These are phyloP conservation scores for Anthracocystis setariae DNA, from an alignment of 1,284 basidiomycete genomes.

Conservation along the genomic window DNA sequence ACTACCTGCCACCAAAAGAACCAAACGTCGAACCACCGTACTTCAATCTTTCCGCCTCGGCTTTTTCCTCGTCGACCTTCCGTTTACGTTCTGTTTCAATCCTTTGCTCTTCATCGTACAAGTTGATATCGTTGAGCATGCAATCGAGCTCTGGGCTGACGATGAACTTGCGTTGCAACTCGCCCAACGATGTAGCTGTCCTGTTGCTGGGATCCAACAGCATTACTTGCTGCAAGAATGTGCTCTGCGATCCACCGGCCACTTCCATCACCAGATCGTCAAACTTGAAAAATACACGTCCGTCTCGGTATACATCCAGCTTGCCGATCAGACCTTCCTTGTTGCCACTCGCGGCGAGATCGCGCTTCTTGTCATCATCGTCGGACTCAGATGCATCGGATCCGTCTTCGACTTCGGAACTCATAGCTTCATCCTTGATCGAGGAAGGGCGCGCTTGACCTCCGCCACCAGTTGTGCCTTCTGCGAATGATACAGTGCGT, in stretches of 20 bases:
- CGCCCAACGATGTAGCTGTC: conserved; percentile 79
- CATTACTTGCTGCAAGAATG: conserved; percentile 88
- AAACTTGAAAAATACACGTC: conserved; percentile 58
- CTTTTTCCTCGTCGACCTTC: conserved; percentile 20
- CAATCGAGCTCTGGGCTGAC: conserved; percentile 85
- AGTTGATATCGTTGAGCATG: conserved; percentile 73
- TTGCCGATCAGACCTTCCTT: conserved; percentile 60
- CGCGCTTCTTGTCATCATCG: conserved; percentile 29
- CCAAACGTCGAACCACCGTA: conserved; percentile 25
- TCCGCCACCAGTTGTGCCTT: conserved; percentile 51
- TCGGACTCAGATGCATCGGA: conserved; percentile 17
- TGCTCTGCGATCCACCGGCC: conserved; percentile 82
- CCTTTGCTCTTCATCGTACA: conserved; percentile 30
- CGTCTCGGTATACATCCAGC: conserved; percentile 60
- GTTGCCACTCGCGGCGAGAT: background rate
- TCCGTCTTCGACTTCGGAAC: conserved; percentile 24
- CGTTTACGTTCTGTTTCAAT: conserved; percentile 10
- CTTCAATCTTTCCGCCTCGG: conserved; percentile 21
- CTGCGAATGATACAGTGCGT: conserved; percentile 57
- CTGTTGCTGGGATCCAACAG: conserved; percentile 76
- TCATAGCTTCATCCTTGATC: conserved; percentile 14
- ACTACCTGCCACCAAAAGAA: conserved; percentile 14
- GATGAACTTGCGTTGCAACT: conserved; percentile 84
- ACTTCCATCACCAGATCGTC: conserved; percentile 69
- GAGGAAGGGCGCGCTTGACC: conserved; percentile 20